Evolutionary conservation across 257 asterid species (phyloP), one percentile per base, ranked within the genome.

Genomic region (Catharanthus roseus): DNA sequence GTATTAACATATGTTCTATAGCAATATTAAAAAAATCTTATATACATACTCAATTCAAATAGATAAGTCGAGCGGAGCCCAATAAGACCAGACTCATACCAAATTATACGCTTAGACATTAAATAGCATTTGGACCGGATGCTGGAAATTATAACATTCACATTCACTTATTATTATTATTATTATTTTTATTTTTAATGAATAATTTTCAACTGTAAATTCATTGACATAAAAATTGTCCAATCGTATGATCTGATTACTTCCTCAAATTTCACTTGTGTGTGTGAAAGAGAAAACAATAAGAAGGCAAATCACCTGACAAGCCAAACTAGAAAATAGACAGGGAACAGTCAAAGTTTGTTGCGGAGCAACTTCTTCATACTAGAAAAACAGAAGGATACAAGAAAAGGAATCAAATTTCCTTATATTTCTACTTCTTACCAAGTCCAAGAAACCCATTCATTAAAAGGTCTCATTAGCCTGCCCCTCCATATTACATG

Each of bases 391-490:
- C 0, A 26, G 1, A 13, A 11, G 13, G 3, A 19, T 29, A 72
- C 68, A 81, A 58, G 58, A 70, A 54, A 77, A 24, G 39, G 68
- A 72, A 80, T 67, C 73, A 71, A 72, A 72, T 19, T 77, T 75
- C 77, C 77, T 45, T 8, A 9, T 5, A 10, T 45, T 21, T 60
- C 55, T 24, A 7, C 1, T 23, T 47, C n/a, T 47, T 55, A 54
- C 36, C 66, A 69, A 75, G 72, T 79, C 73, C 53, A n/a, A 21
- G 9, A 21, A 45, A 54, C 12, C 13, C 16, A 60, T n/a, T n/a
- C n/a, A n/a, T n/a, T n/a, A n/a, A n/a, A n/a, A n/a, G n/a, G n/a
- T n/a, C n/a, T n/a, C n/a, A n/a, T n/a, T n/a, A n/a, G n/a, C n/a
- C n/a, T n/a, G n/a, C n/a, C n/a, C n/a, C n/a, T n/a, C n/a, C n/a